Evolutionary conservation across 106 monocot genomes (phyloP), one percentile per base, ranked within the genome.

Genomic region (Narthecium ossifragum): DNA sequence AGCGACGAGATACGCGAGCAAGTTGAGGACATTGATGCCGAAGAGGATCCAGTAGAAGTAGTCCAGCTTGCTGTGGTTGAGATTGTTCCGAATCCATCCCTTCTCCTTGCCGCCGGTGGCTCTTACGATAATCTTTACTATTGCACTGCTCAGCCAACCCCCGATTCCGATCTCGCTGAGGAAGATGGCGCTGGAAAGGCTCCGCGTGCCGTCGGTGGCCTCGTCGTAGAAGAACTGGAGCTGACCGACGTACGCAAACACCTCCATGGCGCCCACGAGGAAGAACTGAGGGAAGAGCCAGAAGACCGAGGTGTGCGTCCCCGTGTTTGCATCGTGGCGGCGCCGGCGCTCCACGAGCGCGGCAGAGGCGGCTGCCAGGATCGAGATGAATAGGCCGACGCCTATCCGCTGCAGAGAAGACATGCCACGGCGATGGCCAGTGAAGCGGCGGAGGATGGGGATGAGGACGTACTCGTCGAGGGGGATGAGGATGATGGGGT

Each of bases 161-260:
- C n/a, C n/a, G n/a, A n/a, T n/a, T n/a, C n/a, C n/a, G n/a, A n/a
- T n/a, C n/a, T n/a, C n/a, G n/a, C n/a, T n/a, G n/a, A n/a, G n/a
- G n/a, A n/a, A n/a, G n/a, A n/a, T n/a, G 14, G 80, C 88, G 11
- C 73, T 54, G 2, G 77, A 77, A 0, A 67, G 80, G 68, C 88
- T 89, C 31, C 80, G 54, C 84, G 84, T 84, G 74, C 88, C 84
- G 69, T 89, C 88, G 13, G 88, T 84, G 21, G 84, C 62, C 66
- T 89, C 84, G 49, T 89, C 80, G 58, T 80, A 84, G 11, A 80
- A 38, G n/a, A 89, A 89, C 71, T 88, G 83, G 67, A 88, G 65
- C 40, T 73, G 77, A 5, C 77, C 85, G 17, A 85, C 85, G 1
- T 68, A 70, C 43, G 36, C 46, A 66, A 85, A 80, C 8, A 72